phyloP scores from a whole-genome alignment of 495 filamentous ascomycete species.

The Neurospora tetraspora region DNA sequence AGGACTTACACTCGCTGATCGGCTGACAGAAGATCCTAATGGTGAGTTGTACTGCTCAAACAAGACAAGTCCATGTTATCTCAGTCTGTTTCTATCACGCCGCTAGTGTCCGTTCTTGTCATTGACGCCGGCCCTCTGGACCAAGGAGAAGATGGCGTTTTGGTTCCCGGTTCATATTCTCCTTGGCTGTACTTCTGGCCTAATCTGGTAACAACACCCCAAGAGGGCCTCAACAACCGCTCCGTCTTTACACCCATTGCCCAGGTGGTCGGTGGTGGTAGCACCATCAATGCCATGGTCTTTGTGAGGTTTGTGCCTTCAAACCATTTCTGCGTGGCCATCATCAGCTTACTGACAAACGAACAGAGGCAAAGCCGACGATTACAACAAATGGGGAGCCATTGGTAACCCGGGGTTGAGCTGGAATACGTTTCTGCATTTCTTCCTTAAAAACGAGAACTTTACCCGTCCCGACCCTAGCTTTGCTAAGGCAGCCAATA shows the following conservation, averaged over 20 bases:
- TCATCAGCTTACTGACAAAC: background rate
- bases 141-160: conserved; percentile 16
- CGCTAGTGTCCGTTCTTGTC: conserved; percentile 29
- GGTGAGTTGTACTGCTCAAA: conserved; percentile 18
- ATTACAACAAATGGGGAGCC: conserved; percentile 49
- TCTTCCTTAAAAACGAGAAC: conserved; percentile 40
- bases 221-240: conserved; percentile 18
- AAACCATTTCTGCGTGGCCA: background rate
- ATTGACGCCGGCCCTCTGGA: conserved; percentile 33
- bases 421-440: conserved; percentile 50
- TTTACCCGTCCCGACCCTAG: conserved; percentile 13
- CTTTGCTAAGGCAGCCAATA: conserved; percentile 19
- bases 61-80: conserved; percentile 5
- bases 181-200: conserved; percentile 22
- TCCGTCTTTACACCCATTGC: conserved; percentile 10
- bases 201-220: conserved; percentile 11
- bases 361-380: conserved; percentile 26
- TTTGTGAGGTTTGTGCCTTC: conserved; percentile 17
- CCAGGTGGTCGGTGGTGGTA: conserved; percentile 34
- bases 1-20: conserved; percentile 38
- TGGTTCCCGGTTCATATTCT: conserved; percentile 16
- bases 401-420: conserved; percentile 54
- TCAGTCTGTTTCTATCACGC: conserved; percentile 10
- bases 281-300: conserved; percentile 35
- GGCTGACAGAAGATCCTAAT: conserved; percentile 35